Evolutionary conservation across 108 stramenopile genomes (phyloP), one percentile per base, ranked within the genome.

Genomic region (Nitzschia sp.): DNA sequence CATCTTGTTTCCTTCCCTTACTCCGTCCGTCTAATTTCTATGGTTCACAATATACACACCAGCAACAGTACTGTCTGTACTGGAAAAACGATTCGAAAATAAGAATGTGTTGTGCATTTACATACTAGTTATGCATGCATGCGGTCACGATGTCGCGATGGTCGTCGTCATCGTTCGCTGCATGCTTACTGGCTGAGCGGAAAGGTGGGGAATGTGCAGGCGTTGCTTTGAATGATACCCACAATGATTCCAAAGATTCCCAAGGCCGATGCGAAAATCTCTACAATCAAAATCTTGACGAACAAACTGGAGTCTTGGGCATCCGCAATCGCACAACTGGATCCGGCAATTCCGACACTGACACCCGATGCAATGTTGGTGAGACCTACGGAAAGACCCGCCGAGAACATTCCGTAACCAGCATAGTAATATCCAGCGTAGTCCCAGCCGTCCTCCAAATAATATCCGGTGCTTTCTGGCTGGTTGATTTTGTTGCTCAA

Each of bases 211-310:
- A 99, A 99, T 2, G 87, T 84, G 68, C 96, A 97, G 45, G 95
- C 82, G 78, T 98, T 98, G 68, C 87, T 85, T 80, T 96, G 93
- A 77, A 99, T 98, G 80, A 99, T 99, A 56, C 97, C 98, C 34
- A 99, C 98, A 82, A 99, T 99, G 69, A 99, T 98, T 16, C 99
- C 99, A 71, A 99, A 99, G 76, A 99, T 98, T 27, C 99, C 99
- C 61, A 99, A 80, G 11, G 99, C 99, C 1, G 91, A 93, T 11
- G 98, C 99, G 73, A 99, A 99, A 86, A 99, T 99, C 78, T 99
- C 98, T 6, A 99, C 98, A 85, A 99, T 99, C 44, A 99, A 77
- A 77, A 99, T 97, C 81, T 98, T 98, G 50, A 99, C 97, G 80
- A 99, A 99, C n/a, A 99, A 87, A 33, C 86, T 82, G 19, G 89